phyloP scores from a whole-genome alignment of 495 filamentous ascomycete genomes.

The Hyaloscypha bicolor region DNA sequence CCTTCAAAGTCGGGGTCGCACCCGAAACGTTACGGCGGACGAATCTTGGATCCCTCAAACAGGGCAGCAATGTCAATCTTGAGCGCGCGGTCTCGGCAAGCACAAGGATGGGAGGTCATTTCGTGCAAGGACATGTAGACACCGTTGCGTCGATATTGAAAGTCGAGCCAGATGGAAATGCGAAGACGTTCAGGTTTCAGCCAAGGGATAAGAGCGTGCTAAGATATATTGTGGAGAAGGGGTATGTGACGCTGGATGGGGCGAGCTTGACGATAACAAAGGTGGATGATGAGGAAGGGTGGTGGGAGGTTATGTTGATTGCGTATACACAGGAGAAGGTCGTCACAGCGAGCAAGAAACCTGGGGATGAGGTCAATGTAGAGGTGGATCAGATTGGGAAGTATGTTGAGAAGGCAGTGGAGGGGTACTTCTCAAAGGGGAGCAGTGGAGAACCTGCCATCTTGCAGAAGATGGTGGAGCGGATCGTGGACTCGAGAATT shows the following conservation, averaged over 20 bases:
- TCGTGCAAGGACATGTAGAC: slow-evolving; percentile 93
- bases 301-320: slow-evolving; percentile 99
- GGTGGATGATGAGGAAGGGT: slow-evolving; percentile 75
- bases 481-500: slow-evolving; percentile 68
- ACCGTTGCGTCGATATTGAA: slow-evolving; percentile 73
- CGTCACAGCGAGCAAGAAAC: slow-evolving; percentile 76
- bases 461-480: slow-evolving; percentile 82
- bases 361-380: slow-evolving; percentile 89
- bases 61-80: slow-evolving; percentile 71
- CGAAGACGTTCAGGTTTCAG: slow-evolving; percentile 79
- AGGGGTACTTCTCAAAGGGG: slow-evolving; percentile 61
- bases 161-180: slow-evolving; percentile 79
- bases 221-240: slow-evolving; percentile 92
- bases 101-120: slow-evolving; percentile 89
- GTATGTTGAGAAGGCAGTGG: slow-evolving; percentile 95
- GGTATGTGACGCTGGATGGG: slow-evolving; percentile 94
- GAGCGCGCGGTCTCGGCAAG: slow-evolving; percentile 87
- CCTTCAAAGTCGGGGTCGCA: slow-evolving; percentile 92
- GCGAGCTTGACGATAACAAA: slow-evolving; percentile 89
- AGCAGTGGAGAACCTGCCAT: slow-evolving; percentile 61
- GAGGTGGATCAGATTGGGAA: slow-evolving; percentile 99
- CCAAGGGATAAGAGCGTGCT: slow-evolving; percentile 68
- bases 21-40: slow-evolving; percentile 97
- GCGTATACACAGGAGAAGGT: slow-evolving; percentile 96
- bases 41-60: slow-evolving; percentile 75